phyloP scores from a whole-genome alignment of 108 stramenopile genomes.

The Skeletonema potamos region DNA sequence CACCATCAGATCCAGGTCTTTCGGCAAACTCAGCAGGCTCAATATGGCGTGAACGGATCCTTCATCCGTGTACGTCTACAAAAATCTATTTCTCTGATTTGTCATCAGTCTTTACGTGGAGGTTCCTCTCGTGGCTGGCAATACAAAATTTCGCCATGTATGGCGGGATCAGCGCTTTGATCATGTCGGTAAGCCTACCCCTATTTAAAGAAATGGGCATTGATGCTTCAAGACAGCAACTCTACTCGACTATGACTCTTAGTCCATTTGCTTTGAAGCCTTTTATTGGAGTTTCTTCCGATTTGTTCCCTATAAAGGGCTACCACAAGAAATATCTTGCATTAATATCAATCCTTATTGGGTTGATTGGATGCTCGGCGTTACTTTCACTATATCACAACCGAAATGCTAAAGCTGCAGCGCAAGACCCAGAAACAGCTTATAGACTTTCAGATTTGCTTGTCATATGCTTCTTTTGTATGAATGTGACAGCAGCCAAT shows the following conservation, averaged over 20 bases:
- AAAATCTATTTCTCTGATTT: constrained; percentile 18
- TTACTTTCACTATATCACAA: constrained; percentile 23
- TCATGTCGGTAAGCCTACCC: constrained; percentile 38
- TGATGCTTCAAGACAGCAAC: constrained; percentile 41
- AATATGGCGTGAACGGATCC: background rate
- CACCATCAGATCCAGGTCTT: background rate
- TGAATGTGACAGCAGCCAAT: constrained; percentile 31
- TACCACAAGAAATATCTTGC: constrained; percentile 45
- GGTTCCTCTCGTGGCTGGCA: constrained; percentile 43
- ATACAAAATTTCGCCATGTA: constrained; percentile 21
- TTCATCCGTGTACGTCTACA: constrained; percentile 15
- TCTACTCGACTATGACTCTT: constrained; percentile 36
- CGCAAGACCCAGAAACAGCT: constrained; percentile 14
- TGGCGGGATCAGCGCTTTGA: constrained; percentile 26
- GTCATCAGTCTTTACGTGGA: constrained; percentile 20
- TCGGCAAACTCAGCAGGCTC: background rate
- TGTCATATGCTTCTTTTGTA: constrained; percentile 37
- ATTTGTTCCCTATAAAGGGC: constrained; percentile 36
- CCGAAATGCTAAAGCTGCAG: constrained; percentile 1
- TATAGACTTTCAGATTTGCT: constrained; percentile 29
- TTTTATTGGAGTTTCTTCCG: constrained; percentile 41
- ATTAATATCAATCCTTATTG: constrained; percentile 30
- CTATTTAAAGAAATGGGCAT: constrained; percentile 47
- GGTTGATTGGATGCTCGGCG: constrained; percentile 26
- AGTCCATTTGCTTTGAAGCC: constrained; percentile 49